Conservation (phyloP, 2,329 filamentous ascomycete genomes). For the Diaporthe humulicola region DNA sequence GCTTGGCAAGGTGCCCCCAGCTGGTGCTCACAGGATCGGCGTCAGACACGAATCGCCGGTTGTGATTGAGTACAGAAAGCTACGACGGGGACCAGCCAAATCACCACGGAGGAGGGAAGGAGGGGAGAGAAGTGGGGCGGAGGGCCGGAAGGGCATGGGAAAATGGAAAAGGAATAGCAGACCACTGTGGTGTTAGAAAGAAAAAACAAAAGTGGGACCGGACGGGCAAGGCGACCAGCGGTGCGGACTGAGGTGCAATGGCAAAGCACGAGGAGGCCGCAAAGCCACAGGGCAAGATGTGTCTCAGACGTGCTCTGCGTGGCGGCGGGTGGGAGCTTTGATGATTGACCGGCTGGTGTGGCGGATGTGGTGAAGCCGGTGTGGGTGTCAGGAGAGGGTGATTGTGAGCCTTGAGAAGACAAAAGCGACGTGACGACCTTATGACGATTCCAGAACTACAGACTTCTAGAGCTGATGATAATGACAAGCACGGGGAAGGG, state of each 20-base stretch:
- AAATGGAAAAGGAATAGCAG: not conserved
- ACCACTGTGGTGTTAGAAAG: not conserved
- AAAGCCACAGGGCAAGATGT: not conserved
- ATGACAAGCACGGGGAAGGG: conserved; percentile 28
- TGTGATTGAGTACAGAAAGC: not conserved
- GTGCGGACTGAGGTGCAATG: not conserved
- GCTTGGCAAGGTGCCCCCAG: not conserved
- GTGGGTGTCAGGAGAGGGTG: not conserved
- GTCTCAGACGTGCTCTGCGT: not conserved
- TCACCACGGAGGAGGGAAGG: not conserved
- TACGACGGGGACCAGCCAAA: not conserved
- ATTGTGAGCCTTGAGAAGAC: conserved; percentile 22
- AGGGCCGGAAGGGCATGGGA: not conserved
- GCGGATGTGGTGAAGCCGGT: not conserved
- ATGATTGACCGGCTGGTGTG: not conserved
- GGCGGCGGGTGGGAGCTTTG: conserved; percentile 9
- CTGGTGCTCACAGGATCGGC: conserved; percentile 21
- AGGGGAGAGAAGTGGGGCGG: not conserved
- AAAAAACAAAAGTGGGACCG: not conserved
- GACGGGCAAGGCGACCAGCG: not conserved
- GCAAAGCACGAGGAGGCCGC: not conserved
- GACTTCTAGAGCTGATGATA: conserved; percentile 38
- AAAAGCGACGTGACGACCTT: conserved; percentile 33
- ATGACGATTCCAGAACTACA: conserved; percentile 34
- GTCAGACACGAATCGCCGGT: not conserved